Base-by-base conservation (phyloP, 805 yeast species). In the Kuraishia cidri region DNA sequence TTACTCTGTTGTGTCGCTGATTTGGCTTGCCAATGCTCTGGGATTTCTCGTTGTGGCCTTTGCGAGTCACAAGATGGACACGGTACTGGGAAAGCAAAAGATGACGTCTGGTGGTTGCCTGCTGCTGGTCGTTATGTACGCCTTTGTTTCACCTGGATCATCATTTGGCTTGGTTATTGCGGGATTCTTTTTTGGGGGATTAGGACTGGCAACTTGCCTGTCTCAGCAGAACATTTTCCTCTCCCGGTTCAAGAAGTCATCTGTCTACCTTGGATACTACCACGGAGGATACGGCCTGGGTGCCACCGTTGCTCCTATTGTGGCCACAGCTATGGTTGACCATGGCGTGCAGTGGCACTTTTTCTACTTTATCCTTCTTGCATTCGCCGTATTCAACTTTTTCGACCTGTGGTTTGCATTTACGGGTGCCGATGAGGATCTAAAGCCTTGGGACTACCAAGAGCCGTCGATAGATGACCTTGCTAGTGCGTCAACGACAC, bases 271-370 rank as follows among this genome's bases (percentile, higher is more conserved):
- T 54, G 83, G 88, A 1, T 50, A 63, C 17, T 58, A 71, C 37
- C 92, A 82, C 55, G 88, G 84, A 1, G 47, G 63, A 10, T 82
- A 80, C 50, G 94, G 94, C 1, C 43, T 74, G 3, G 87, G 88
- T 2, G 84, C 87, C 1, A 75, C 83, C 29, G 41, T 76, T 1
- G 67, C 85, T 2, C 88, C 94, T 2, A 65, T 83, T 13, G 48
- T 76, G 20, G 77, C 79, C 3, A 72, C 84, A 0, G 53, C 65
- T 1, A 60, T 78, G 65, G 64, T 72, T 12, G 58, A 64, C 28
- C 39, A 47, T 1, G 75, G 74, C 3, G 47, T 64, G n/a, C 40
- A 43, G 34, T 79, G 85, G 85, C 60, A 72, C 45, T 60, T 46
- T 36, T 72, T 57, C 50, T 79, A 63, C 44, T 52, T 66, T n/a